Percentiles rank a stretch among this genome's conserved stretches.
Evolutionary conservation across 208 protist genomes (phyloP).

Genomic region (Trypanosoma cruzi): DNA sequence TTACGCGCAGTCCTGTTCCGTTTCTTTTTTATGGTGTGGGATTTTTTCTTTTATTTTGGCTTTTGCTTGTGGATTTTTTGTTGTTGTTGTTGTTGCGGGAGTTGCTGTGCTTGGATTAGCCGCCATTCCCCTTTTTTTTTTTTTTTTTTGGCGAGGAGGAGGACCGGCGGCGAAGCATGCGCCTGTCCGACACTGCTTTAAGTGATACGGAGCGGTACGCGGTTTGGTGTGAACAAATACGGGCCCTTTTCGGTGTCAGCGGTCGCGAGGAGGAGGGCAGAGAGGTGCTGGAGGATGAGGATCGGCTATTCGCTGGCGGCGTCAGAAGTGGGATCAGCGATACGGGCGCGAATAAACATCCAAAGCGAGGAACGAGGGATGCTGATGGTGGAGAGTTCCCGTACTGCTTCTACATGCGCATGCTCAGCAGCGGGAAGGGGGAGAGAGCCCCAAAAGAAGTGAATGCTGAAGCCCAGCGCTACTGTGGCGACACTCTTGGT

Average conservation of each 20-base stretch:
- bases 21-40: background rate
- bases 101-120: background rate
- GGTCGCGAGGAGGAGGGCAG: background rate
- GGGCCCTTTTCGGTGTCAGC: conserved; percentile 36
- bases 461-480: background rate
- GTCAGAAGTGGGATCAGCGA: background rate
- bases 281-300: background rate
- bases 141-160: background rate
- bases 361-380: background rate
- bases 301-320: background rate
- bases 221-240: conserved; percentile 60
- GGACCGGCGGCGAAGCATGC: background rate
- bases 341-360: too few relatives aligned
- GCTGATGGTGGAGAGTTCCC: conserved; percentile 41
- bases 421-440: conserved; percentile 28
- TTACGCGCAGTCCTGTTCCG: background rate
- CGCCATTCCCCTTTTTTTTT: conserved; percentile 1
- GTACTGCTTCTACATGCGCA: conserved; percentile 63
- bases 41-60: background rate
- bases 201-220: conserved; percentile 46
- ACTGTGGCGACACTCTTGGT: background rate
- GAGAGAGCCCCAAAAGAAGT: background rate
- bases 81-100: background rate
- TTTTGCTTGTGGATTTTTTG: background rate
- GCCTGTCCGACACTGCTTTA: background rate